Conservation (phyloP, 306 rosid species). For the Prunus dulcis region DNA sequence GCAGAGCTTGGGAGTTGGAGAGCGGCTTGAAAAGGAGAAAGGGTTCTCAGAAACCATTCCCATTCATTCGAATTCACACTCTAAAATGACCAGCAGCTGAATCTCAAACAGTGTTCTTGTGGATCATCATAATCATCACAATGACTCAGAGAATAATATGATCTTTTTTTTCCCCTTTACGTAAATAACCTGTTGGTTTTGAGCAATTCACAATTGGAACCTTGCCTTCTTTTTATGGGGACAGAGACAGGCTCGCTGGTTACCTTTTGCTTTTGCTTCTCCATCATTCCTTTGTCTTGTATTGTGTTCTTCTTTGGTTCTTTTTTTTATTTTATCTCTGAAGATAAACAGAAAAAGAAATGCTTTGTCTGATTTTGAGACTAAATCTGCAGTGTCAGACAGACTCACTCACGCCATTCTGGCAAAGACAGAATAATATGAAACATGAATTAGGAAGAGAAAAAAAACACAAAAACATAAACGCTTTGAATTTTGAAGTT, state of each 20-base stretch:
- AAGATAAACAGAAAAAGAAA: constrained; percentile 1
- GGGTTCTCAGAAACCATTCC: constrained; percentile 63
- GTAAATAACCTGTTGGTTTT: constrained; percentile 11
- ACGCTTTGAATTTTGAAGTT: background rate
- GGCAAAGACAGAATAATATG: too few species aligned
- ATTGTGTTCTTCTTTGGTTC: background rate
- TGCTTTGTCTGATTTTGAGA: background rate
- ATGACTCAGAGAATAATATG: background rate
- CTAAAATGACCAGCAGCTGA: background rate
- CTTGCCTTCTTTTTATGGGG: background rate
- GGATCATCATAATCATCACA: constrained; percentile 2
- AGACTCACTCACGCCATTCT: background rate
- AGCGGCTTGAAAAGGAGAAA: constrained; percentile 48
- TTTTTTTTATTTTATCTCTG: background rate
- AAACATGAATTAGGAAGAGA: background rate
- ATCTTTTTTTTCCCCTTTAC: background rate
- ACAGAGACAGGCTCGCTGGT: background rate
- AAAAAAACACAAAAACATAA: too few species aligned
- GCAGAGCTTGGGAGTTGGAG: constrained; percentile 62
- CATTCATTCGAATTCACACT: background rate
- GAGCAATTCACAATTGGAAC: constrained; percentile 10
- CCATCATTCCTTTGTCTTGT: constrained; percentile 17
- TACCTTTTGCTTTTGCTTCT: constrained; percentile 7
- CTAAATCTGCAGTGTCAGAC: background rate
- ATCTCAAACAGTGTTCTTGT: constrained; percentile 16